A percentile compares a stretch with the other conserved stretches of the same genome.
Conservation (phyloP, 2,329 filamentous ascomycete genomes). For the Penicillium sumatraense region DNA sequence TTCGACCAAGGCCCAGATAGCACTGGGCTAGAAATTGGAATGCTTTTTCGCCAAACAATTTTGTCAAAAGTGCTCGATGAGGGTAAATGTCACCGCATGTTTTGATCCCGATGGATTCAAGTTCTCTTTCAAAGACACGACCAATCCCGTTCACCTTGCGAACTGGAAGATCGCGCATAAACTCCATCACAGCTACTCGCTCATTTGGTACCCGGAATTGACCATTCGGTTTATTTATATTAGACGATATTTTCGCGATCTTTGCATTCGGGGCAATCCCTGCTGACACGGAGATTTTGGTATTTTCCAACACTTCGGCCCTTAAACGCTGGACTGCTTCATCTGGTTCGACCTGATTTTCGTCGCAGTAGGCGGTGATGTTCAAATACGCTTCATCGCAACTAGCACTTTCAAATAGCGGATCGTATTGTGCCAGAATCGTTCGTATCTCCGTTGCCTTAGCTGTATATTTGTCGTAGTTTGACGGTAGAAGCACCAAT, state of each 20-base stretch:
- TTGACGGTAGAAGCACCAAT: conserved; percentile 78
- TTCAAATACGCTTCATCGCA: conserved; percentile 98
- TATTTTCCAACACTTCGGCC: conserved; percentile 72
- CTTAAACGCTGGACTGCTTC: conserved; percentile 79
- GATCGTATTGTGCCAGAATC: conserved; percentile 84
- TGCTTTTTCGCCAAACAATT: conserved; percentile 88
- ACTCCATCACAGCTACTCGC: conserved; percentile 74
- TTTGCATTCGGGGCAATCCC: conserved; percentile 94
- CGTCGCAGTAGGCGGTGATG: conserved; percentile 81
- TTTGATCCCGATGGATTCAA: conserved; percentile 83
- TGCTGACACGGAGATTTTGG: conserved; percentile 86
- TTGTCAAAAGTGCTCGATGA: conserved; percentile 72
- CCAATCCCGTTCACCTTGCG: conserved; percentile 96
- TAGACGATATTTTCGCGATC: conserved; percentile 92
- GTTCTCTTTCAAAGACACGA: conserved; percentile 86
- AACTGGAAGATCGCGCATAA: conserved; percentile 82
- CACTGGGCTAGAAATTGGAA: conserved; percentile 84
- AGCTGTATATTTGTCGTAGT: conserved; percentile 87
- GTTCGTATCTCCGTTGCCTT: conserved; percentile 88
- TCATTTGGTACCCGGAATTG: conserved; percentile 79
- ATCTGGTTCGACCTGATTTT: conserved; percentile 69
- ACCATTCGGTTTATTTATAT: conserved; percentile 95
- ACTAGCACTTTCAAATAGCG: conserved; percentile 88
- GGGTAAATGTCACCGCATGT: conserved; percentile 86
- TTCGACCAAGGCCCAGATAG: conserved; percentile 84